Conservation (phyloP, 2,329 filamentous ascomycete genomes). For the Coleophoma crateriformis region DNA sequence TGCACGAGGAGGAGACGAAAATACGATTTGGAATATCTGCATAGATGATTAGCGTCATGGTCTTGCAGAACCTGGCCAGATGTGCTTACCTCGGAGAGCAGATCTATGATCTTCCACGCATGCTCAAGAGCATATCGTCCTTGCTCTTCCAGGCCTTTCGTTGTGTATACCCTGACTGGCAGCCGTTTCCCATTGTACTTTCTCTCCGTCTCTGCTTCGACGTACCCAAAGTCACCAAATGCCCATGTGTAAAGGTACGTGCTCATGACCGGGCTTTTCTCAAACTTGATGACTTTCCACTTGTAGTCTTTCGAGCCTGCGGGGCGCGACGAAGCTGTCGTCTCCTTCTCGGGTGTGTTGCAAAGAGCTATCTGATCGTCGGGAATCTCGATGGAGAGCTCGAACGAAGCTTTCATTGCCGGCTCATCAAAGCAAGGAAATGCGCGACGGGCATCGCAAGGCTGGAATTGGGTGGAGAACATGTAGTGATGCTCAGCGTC, state of each 20-base stretch:
- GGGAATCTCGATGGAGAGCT: constrained; percentile 60
- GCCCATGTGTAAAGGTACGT: constrained; percentile 94
- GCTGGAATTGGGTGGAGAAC: constrained; percentile 30
- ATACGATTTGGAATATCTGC: no score
- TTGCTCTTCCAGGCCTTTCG: constrained; percentile 82
- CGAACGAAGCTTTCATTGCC: constrained; percentile 68
- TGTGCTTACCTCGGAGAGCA: no score
- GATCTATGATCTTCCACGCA: constrained; percentile 33
- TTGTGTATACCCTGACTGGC: constrained; percentile 89
- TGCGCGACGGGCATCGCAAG: constrained; percentile 58
- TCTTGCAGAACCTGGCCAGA: no score
- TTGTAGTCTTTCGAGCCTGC: neutral
- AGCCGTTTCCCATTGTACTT: constrained; percentile 60
- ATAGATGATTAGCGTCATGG: no score
- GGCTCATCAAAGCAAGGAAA: constrained; percentile 72
- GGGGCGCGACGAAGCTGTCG: neutral
- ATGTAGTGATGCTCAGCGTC: neutral
- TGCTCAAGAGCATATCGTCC: constrained; percentile 87
- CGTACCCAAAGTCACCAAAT: constrained; percentile 87
- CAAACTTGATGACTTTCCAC: constrained; percentile 85
- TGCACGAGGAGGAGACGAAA: constrained; percentile 55
- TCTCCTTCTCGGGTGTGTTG: constrained; percentile 58
- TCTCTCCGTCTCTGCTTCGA: constrained; percentile 67
- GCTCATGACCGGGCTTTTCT: constrained; percentile 88
- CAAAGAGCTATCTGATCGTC: constrained; percentile 82